phyloP scores from a whole-genome alignment of 2,329 filamentous ascomycete genomes.

The Neonectria faginata region DNA sequence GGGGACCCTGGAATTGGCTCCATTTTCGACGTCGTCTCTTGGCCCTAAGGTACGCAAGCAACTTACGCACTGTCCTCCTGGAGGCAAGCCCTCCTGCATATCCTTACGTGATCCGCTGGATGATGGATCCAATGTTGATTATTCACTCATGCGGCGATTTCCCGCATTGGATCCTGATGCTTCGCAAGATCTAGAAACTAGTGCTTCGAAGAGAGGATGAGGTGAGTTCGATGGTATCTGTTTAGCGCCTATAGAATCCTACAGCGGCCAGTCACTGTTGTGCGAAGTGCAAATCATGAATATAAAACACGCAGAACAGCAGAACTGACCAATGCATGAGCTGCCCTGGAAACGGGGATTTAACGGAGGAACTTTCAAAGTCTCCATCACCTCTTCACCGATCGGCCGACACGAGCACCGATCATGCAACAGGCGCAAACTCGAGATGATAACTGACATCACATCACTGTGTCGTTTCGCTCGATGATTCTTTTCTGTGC shows the following conservation, averaged over 20 bases:
- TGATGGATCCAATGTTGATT: background rate
- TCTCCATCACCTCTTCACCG: conserved; percentile 8
- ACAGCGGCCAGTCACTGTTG: background rate
- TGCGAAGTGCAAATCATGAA: background rate
- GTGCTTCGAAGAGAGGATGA: background rate
- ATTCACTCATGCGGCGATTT: background rate
- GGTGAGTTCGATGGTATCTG: background rate
- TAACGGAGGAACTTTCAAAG: background rate
- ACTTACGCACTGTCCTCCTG: too few relatives aligned
- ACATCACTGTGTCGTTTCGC: background rate
- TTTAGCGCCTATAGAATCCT: background rate
- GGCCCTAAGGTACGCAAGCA: conserved; percentile 12
- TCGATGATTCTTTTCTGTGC: background rate
- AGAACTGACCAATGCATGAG: background rate
- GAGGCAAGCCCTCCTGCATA: background rate
- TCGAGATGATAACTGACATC: conserved; percentile 3
- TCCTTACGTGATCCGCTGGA: conserved; percentile 3
- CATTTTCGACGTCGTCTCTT: conserved; percentile 35
- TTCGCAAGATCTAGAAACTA: background rate
- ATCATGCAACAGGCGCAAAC: conserved; percentile 1
- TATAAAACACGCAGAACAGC: background rate
- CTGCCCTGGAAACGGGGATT: background rate
- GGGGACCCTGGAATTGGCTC: conserved; percentile 30
- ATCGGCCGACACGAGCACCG: conserved; percentile 19
- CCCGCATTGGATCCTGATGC: background rate